A percentile compares a stretch with the other conserved stretches of the same genome.
phyloP scores from a whole-genome alignment of 306 rosid species.

The Medicago arabica region DNA sequence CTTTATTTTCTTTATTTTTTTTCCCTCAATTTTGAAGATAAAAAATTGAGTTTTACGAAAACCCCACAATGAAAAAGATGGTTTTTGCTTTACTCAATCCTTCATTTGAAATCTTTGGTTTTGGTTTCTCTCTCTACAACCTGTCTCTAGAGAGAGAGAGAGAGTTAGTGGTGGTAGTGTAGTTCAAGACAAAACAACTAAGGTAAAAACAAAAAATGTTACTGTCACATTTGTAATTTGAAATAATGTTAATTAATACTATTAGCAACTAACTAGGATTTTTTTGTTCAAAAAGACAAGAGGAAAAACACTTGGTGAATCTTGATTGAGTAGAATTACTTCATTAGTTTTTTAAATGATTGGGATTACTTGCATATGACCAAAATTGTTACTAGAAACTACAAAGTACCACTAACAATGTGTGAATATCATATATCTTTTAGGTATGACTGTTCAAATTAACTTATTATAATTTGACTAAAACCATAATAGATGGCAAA shows the following conservation, averaged over 20 bases:
- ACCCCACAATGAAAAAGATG: slow-evolving; percentile 76
- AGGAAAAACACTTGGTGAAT: not conserved
- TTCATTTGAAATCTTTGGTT: slow-evolving; percentile 45
- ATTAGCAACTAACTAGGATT: slow-evolving; percentile 36
- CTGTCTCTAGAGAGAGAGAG: slow-evolving; percentile 39
- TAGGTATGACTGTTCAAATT: no score
- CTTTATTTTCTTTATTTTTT: slow-evolving; percentile 3
- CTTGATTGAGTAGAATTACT: no score
- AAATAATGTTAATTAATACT: not conserved
- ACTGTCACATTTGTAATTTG: slow-evolving; percentile 36
- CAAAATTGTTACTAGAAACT: no score
- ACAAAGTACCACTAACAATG: no score
- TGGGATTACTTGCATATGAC: no score
- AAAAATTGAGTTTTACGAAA: slow-evolving; percentile 56
- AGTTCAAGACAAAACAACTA: slow-evolving; percentile 48
- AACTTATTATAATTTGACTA: no score
- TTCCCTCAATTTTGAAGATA: not conserved
- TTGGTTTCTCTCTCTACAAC: slow-evolving; percentile 73
- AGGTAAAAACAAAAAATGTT: not conserved
- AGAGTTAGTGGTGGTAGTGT: not conserved
- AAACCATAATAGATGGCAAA: no score
- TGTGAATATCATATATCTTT: no score
- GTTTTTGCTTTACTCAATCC: slow-evolving; percentile 79
- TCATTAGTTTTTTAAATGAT: no score
- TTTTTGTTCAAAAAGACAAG: not conserved